These are phyloP conservation scores for Elongisporangium prolatum DNA, from an alignment of 352 stramenopile genomes.

Conservation along the genomic window DNA sequence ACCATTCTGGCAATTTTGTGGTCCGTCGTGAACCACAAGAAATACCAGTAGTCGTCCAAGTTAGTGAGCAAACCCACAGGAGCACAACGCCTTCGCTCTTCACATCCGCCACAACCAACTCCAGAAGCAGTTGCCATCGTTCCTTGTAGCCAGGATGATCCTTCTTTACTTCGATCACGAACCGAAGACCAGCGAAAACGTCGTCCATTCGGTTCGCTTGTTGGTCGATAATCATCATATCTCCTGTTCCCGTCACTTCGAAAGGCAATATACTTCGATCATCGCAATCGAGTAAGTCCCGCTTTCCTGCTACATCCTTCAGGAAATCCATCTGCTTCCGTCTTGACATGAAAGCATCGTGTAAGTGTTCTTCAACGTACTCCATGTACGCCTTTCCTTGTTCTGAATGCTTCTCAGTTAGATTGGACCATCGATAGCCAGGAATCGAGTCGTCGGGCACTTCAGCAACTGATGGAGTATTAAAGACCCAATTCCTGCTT, in stretches of 20 bases:
- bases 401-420: too few species aligned
- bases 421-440: too few species aligned
- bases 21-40: slow-evolving; percentile 14
- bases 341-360: not conserved
- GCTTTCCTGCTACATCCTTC: slow-evolving; percentile 7
- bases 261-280: slow-evolving; percentile 6
- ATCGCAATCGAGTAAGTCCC: slow-evolving; percentile 8
- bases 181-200: too few species aligned
- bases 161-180: not conserved
- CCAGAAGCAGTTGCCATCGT: not conserved
- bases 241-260: slow-evolving; percentile 9
- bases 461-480: too few species aligned
- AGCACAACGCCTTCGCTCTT: slow-evolving; percentile 16
- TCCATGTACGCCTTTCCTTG: too few species aligned
- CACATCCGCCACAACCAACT: slow-evolving; percentile 11
- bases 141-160: not conserved
- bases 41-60: slow-evolving; percentile 18
- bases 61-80: slow-evolving; percentile 16
- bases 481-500: too few species aligned
- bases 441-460: too few species aligned
- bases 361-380: too few species aligned
- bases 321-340: slow-evolving; percentile 10
- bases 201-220: slow-evolving; percentile 1
- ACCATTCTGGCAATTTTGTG: slow-evolving; percentile 12
- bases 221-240: slow-evolving; percentile 15